These are phyloP conservation scores for Fusarium euwallaceae DNA, from an alignment of 2,329 filamentous ascomycete genomes.

Conservation along the genomic window DNA sequence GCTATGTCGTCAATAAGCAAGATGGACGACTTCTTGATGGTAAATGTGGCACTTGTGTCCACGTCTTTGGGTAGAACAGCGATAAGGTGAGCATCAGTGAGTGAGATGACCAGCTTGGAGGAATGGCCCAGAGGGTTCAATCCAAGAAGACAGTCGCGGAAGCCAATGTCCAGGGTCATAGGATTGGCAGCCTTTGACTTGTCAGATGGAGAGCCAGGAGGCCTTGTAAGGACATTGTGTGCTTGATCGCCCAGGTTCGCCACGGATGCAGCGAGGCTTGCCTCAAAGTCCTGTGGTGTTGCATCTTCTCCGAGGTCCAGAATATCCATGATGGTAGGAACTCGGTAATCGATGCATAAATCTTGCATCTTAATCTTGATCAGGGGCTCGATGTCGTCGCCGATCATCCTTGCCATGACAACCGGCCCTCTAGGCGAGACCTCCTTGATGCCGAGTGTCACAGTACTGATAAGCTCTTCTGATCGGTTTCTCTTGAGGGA, in stretches of 20 bases:
- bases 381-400: constrained; percentile 93
- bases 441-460: constrained; percentile 46
- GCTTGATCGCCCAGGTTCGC: constrained; percentile 79
- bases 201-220: constrained; percentile 43
- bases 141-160: constrained; percentile 86
- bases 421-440: constrained; percentile 59
- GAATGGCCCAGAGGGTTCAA: constrained; percentile 82
- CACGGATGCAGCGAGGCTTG: constrained; percentile 82
- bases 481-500: constrained; percentile 72
- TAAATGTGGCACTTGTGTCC: constrained; percentile 72
- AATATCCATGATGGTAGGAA: constrained; percentile 84
- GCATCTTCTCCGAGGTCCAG: constrained; percentile 77
- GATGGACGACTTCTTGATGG: constrained; percentile 84
- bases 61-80: constrained; percentile 75
- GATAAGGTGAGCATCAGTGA: constrained; percentile 83
- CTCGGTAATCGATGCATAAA: constrained; percentile 87
- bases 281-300: constrained; percentile 79
- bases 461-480: constrained; percentile 78
- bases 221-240: constrained; percentile 60
- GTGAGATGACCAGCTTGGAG: constrained; percentile 82
- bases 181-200: constrained; percentile 62
- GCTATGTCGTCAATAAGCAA: constrained; percentile 84
- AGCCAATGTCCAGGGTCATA: constrained; percentile 77
- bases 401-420: constrained; percentile 89
- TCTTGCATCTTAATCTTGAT: constrained; percentile 91